Conservation (phyloP, 2,329 filamentous ascomycete genomes). For the Epichloe aotearoae region DNA sequence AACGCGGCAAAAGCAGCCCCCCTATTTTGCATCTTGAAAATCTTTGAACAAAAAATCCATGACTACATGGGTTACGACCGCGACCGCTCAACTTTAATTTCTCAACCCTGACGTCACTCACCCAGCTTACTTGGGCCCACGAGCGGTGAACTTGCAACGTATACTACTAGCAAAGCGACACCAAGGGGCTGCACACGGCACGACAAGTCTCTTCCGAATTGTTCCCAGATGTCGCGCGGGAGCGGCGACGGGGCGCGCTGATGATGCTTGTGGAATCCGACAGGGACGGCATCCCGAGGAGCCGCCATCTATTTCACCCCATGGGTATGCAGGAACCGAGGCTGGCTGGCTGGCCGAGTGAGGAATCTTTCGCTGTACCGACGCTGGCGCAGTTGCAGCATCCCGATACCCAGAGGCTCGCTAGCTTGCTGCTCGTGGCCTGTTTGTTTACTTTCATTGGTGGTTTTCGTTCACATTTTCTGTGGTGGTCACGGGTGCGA, state of each 20-base stretch:
- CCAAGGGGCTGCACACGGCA: background rate
- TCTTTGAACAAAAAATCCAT: conserved; percentile 1
- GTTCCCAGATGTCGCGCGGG: background rate
- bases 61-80: conserved; percentile 5
- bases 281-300: background rate
- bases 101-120: background rate
- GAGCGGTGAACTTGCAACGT: background rate
- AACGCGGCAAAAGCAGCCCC: background rate
- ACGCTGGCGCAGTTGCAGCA: background rate
- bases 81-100: background rate
- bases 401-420: background rate
- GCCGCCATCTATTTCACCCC: background rate
- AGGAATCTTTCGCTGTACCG: background rate
- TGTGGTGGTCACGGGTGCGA: background rate
- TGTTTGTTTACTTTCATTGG: background rate
- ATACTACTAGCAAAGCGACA: background rate
- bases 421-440: background rate
- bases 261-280: background rate
- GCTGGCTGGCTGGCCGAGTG: background rate
- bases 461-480: background rate
- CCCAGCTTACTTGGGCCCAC: background rate
- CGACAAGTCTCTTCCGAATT: background rate
- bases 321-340: background rate
- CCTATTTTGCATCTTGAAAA: background rate
- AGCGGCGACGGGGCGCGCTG: background rate